Evolutionary conservation across 2,329 filamentous ascomycete genomes (phyloP).

Genomic region (Pseudofabraea citricarpa): DNA sequence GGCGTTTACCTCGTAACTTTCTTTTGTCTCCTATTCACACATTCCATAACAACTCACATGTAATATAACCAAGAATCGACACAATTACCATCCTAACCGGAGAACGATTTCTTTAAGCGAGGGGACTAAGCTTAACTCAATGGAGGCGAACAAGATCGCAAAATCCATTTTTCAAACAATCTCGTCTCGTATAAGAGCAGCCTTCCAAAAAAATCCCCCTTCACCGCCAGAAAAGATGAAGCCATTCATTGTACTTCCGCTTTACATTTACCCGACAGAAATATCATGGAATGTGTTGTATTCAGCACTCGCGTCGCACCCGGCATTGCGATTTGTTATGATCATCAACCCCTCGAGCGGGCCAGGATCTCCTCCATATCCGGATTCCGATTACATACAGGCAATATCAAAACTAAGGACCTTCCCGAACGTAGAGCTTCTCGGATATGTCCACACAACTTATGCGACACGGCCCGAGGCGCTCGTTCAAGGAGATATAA

Average conservation of each 20-base stretch:
- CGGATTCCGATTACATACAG: conserved; percentile 27
- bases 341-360: conserved; percentile 22
- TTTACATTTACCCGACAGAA: conserved; percentile 18
- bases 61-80: too few relatives aligned
- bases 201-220: background rate
- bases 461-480: conserved; percentile 24
- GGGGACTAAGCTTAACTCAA: too few relatives aligned
- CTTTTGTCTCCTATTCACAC: background rate
- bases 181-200: background rate
- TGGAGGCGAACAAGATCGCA: too few relatives aligned
- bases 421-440: conserved; percentile 30
- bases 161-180: too few relatives aligned
- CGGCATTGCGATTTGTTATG: conserved; percentile 16
- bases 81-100: too few relatives aligned
- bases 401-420: conserved; percentile 29
- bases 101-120: too few relatives aligned
- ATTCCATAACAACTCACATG: too few relatives aligned
- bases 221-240: background rate
- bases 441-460: conserved; percentile 33
- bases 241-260: conserved; percentile 13
- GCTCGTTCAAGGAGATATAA: conserved; percentile 28
- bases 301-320: conserved; percentile 13
- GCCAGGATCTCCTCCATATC: conserved; percentile 27
- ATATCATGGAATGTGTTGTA: conserved; percentile 18
- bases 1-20: background rate